Conservation (phyloP, 108 stramenopile species). For the Nannochloropsis salina region DNA sequence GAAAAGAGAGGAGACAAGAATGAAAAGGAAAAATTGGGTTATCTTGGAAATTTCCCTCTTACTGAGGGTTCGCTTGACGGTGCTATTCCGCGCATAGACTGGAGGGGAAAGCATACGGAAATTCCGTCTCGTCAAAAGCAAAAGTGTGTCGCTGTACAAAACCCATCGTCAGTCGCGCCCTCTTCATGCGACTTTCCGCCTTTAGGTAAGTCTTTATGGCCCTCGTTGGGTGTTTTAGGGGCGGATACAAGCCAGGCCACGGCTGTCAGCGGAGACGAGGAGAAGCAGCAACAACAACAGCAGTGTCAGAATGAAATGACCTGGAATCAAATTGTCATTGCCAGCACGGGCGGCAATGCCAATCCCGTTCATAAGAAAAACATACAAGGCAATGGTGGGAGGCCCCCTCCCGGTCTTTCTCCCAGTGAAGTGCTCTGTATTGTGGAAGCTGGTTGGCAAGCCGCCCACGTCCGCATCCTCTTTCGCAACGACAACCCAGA, state of each 20-base stretch:
- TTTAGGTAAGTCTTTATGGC: background rate
- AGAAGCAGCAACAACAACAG: background rate
- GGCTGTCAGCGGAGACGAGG: background rate
- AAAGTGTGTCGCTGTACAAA: too few relatives aligned
- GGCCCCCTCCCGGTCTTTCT: background rate
- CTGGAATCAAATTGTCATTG: too few relatives aligned
- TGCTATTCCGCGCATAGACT: too few relatives aligned
- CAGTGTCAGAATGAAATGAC: background rate
- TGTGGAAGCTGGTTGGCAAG: background rate
- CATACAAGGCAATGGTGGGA: background rate
- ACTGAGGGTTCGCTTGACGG: too few relatives aligned
- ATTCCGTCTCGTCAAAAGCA: too few relatives aligned
- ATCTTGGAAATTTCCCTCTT: too few relatives aligned
- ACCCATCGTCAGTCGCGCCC: too few relatives aligned
- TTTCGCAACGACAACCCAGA: background rate
- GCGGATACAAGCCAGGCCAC: background rate
- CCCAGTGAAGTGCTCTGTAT: background rate
- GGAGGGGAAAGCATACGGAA: too few relatives aligned
- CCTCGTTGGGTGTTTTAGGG: background rate
- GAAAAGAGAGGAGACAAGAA: background rate
- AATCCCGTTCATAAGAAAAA: background rate
- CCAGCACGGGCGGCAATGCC: background rate
- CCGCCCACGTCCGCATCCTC: background rate
- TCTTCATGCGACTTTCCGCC: background rate
- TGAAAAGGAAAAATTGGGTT: too few relatives aligned